These are phyloP conservation scores for Balansia obtecta DNA, from an alignment of 2,329 filamentous ascomycete genomes.

Conservation along the genomic window DNA sequence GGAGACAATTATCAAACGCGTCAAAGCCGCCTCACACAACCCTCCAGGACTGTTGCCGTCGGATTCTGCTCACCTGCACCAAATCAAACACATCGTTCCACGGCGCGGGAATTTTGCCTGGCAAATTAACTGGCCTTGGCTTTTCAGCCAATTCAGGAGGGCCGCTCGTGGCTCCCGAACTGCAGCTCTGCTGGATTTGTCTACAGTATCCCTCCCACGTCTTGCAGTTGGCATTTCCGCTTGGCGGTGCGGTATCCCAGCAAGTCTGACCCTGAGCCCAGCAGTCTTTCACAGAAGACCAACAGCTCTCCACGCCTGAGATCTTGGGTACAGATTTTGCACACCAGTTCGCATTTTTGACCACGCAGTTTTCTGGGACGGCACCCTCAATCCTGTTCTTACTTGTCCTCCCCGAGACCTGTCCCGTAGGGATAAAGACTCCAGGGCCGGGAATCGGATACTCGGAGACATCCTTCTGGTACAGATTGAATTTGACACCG, in stretches of 20 bases:
- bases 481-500: constrained; percentile 54
- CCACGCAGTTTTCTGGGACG: constrained; percentile 42
- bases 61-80: neutral
- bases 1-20: neutral
- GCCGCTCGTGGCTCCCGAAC: constrained; percentile 29
- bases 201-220: constrained; percentile 52
- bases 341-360: constrained; percentile 64
- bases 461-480: constrained; percentile 30
- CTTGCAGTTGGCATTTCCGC: constrained; percentile 46
- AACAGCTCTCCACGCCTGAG: constrained; percentile 44
- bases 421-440: constrained; percentile 31
- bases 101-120: constrained; percentile 21
- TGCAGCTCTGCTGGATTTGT: constrained; percentile 30
- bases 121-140: constrained; percentile 17
- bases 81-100: constrained; percentile 11
- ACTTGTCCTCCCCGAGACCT: constrained; percentile 8
- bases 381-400: constrained; percentile 27
- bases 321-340: constrained; percentile 48
- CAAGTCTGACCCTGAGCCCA: constrained; percentile 48
- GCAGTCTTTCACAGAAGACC: constrained; percentile 41
- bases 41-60: neutral
- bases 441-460: constrained; percentile 43
- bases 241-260: constrained; percentile 44
- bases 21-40: neutral
- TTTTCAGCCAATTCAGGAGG: constrained; percentile 31